Base-by-base conservation (phyloP, 2,329 filamentous ascomycete species). In the Elsinoe arachidis region DNA sequence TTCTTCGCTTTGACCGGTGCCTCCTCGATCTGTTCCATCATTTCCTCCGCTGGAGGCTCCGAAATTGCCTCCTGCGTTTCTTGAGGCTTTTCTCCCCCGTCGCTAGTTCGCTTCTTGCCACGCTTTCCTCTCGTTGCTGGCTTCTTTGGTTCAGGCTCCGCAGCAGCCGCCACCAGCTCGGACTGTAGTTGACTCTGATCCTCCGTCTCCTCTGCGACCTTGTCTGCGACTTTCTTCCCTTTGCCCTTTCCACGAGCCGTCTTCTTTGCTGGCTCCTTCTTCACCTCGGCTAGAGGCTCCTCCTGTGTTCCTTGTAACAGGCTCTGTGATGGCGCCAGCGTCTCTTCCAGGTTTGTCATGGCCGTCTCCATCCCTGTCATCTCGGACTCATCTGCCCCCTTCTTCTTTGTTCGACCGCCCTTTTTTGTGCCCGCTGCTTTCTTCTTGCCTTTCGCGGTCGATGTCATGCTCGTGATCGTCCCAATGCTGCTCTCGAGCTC, bases 401-500 rank as follows among this genome's bases (percentile, higher is more conserved):
- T 64, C 58, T 68, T 69, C 53, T 63, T 69, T 10, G 59, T 49
- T 46, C 63, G 67, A 5, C 63, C 59, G 35, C 63, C 43, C 3
- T 63, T 63, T 66, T 80, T 83, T 1, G 76, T 68, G 60, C 78
- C 65, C 9, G 62, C 61, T 15, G 60, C 60, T 56, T 67, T 69
- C 61, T 69, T 71, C 9, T 64, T 63, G 9, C 65, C 64, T 37
- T 66, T 68, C 7, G 56, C 58, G 19, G 63, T 64, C 1, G 69
- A 70, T 21, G 67, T 80, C 0, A 73, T 74, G 4, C 71, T 73
- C 23, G 67, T 68, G 33, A 68, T 70, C 5, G 72, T 73, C 69
- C 82, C 66, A 72, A 80, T 63, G 75, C 81, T 80, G 73, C 81
- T 66, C 72, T 83, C 64, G 78, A 88, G 58, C 72, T 74, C 59